Percentiles rank a stretch among this genome's conserved stretches.
Conservation (phyloP, 208 protist genomes). For the Trypanosoma grayi region DNA sequence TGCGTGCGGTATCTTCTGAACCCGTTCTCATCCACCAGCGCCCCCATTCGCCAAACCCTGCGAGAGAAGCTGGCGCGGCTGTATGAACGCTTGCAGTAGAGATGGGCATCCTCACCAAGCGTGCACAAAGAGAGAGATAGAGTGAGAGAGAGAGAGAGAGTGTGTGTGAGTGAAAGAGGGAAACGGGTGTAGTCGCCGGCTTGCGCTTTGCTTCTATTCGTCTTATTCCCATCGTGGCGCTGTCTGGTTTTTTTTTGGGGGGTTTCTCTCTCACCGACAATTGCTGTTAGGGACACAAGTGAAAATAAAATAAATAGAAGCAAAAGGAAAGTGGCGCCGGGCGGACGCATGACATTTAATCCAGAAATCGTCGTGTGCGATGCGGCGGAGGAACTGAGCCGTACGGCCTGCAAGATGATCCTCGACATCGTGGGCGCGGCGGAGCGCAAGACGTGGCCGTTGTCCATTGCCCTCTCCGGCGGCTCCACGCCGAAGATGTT, state of each 20-base stretch:
- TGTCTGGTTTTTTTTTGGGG: too few species aligned
- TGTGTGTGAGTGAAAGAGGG: too few species aligned
- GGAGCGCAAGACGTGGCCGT: background rate
- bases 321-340: too few species aligned
- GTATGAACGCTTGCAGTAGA: conserved; percentile 12
- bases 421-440: conserved; percentile 20
- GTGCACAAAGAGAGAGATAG: too few species aligned
- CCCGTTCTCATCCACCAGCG: conserved; percentile 28
- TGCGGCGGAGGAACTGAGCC: conserved; percentile 33
- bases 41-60: conserved; percentile 3
- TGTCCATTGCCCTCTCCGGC: conserved; percentile 70
- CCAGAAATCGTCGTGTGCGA: conserved; percentile 40
- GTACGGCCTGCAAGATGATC: conserved; percentile 40
- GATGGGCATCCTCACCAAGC: too few species aligned
- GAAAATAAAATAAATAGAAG: too few species aligned
- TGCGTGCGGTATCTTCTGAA: conserved; percentile 54
- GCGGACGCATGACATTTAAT: conserved; percentile 23
- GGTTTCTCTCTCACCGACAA: too few species aligned
- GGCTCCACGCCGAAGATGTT: conserved; percentile 68
- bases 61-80: conserved; percentile 6
- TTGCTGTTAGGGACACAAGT: too few species aligned
- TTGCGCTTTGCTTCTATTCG: too few species aligned
- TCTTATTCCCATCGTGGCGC: too few species aligned
- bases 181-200: too few species aligned
- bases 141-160: too few species aligned